Conservation (phyloP, 2,329 filamentous ascomycete genomes). For the Alternaria sp. region DNA sequence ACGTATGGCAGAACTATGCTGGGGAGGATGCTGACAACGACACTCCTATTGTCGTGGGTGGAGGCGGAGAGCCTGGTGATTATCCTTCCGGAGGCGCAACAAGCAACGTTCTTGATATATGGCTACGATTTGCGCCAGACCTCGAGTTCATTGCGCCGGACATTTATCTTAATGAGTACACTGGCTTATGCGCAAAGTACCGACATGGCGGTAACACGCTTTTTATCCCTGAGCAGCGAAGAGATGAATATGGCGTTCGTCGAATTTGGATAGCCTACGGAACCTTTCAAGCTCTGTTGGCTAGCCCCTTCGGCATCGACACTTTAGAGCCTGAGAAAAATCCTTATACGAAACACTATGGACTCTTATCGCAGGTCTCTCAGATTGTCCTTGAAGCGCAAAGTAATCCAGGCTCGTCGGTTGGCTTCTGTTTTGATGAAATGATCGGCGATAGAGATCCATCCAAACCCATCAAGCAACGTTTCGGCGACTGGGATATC, state of each 20-base stretch:
- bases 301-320: slow-evolving; percentile 52
- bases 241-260: slow-evolving; percentile 54
- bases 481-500: slow-evolving; percentile 50
- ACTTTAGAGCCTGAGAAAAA: slow-evolving; percentile 46
- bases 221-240: slow-evolving; percentile 63
- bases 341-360: slow-evolving; percentile 53
- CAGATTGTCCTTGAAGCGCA: slow-evolving; percentile 52
- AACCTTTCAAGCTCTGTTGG: slow-evolving; percentile 30
- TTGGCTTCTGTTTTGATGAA: slow-evolving; percentile 59
- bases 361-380: slow-evolving; percentile 48
- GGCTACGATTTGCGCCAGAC: slow-evolving; percentile 56
- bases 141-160: slow-evolving; percentile 61
- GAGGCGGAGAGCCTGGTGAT: slow-evolving; percentile 45
- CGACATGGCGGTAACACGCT: slow-evolving; percentile 56
- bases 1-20: slow-evolving; percentile 58
- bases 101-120: slow-evolving; percentile 50
- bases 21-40: slow-evolving; percentile 25
- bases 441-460: slow-evolving; percentile 37
- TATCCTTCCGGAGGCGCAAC: slow-evolving; percentile 59
- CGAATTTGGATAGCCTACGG: slow-evolving; percentile 40
- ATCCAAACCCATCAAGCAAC: slow-evolving; percentile 38
- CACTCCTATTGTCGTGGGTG: slow-evolving; percentile 53
- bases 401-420: slow-evolving; percentile 33
- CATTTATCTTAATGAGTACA: slow-evolving; percentile 61
- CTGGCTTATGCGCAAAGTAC: slow-evolving; percentile 56